A percentile compares a stretch with the other conserved stretches of the same genome.
Evolutionary conservation across 1,284 basidiomycete species (phyloP).

Genomic region (Cryptococcus sp.): DNA sequence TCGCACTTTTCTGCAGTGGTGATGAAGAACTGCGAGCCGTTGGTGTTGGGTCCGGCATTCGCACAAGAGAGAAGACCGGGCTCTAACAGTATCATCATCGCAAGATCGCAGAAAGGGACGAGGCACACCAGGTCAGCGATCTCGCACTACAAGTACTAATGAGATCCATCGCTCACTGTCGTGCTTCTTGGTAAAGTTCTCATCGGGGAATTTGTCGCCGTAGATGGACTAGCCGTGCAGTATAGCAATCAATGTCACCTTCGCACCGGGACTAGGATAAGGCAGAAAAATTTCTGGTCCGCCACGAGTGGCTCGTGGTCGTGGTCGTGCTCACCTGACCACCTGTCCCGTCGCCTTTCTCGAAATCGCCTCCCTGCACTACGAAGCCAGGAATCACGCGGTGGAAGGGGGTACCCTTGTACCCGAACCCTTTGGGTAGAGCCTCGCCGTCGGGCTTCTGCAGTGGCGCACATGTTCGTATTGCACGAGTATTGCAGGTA

Average conservation of each 20-base stretch:
- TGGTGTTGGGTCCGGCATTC: slow-evolving; percentile 63
- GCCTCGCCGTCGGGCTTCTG: slow-evolving; percentile 32
- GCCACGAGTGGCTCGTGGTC: no score
- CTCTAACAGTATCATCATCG: slow-evolving; percentile 13
- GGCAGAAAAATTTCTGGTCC: no score
- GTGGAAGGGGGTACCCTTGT: slow-evolving; percentile 68
- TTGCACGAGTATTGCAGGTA: neutral
- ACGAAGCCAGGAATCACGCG: slow-evolving; percentile 69
- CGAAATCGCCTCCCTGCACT: slow-evolving; percentile 69
- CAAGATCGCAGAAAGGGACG: no score
- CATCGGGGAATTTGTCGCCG: slow-evolving; percentile 53
- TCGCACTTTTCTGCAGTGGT: slow-evolving; percentile 70
- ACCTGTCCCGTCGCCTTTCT: slow-evolving; percentile 62
- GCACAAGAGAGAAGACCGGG: slow-evolving; percentile 66
- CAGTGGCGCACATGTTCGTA: neutral
- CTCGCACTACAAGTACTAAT: neutral
- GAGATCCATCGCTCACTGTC: slow-evolving; percentile 51
- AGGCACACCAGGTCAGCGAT: neutral
- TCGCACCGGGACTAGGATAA: no score
- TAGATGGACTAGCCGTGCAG: slow-evolving; percentile 13
- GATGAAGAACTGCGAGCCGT: slow-evolving; percentile 58
- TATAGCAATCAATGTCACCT: no score
- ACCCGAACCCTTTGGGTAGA: slow-evolving; percentile 59
- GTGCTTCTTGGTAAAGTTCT: slow-evolving; percentile 86
- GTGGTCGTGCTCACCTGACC: slow-evolving; percentile 37